A percentile compares a stretch with the other conserved stretches of the same genome.
phyloP scores from a whole-genome alignment of 441 rosid genomes.

The Corymbia calophylla region DNA sequence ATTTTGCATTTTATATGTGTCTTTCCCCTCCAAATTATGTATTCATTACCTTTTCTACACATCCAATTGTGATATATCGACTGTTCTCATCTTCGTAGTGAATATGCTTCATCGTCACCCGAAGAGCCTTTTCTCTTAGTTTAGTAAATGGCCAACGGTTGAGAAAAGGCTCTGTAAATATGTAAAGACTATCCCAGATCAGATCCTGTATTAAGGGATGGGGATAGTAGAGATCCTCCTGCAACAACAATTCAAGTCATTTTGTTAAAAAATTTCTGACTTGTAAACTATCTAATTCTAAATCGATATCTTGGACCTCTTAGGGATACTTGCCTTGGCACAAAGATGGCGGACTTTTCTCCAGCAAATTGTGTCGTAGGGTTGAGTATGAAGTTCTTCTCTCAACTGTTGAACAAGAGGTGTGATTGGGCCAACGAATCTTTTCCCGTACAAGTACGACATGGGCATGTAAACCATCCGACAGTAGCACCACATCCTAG shows the following conservation, averaged over 20 bases:
- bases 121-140: conserved; percentile 9
- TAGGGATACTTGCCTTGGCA: not conserved
- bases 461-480: conserved; percentile 13
- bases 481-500: conserved; percentile 14
- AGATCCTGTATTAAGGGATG: conserved; percentile 8
- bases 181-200: conserved; percentile 5
- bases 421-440: not conserved
- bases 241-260: not conserved
- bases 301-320: not conserved
- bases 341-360: conserved; percentile 7
- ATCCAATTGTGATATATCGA: conserved; percentile 11
- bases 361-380: conserved; percentile 24
- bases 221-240: conserved; percentile 16
- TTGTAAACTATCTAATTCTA: no score
- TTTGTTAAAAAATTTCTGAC: not conserved
- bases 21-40: not conserved
- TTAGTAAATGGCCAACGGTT: conserved; percentile 11
- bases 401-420: conserved; percentile 33
- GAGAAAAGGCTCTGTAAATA: conserved; percentile 4
- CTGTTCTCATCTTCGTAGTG: conserved; percentile 16
- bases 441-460: conserved; percentile 10
- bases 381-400: conserved; percentile 42
- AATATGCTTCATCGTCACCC: conserved; percentile 11
- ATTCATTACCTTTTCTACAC: not conserved
- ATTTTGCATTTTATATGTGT: not conserved